phyloP scores from a whole-genome alignment of 2,329 filamentous ascomycete genomes.

The Proliferodiscus dingleyae region DNA sequence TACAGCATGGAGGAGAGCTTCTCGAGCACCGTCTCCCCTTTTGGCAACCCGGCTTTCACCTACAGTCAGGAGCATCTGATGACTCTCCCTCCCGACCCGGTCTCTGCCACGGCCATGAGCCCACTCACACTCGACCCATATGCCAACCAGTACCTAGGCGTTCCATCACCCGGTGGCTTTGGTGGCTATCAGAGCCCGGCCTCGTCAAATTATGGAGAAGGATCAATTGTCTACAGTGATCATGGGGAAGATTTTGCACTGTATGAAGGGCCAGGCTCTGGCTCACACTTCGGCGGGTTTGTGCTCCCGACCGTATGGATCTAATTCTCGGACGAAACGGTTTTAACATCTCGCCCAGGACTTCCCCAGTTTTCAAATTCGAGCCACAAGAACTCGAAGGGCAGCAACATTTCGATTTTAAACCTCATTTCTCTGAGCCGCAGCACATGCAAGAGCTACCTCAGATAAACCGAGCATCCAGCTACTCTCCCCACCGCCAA shows the following conservation, averaged over 20 bases:
- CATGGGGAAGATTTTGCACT: slow-evolving; percentile 45
- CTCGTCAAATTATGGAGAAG: slow-evolving; percentile 56
- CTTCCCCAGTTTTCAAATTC: slow-evolving; percentile 25
- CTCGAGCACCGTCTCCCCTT: slow-evolving; percentile 44
- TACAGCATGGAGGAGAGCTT: slow-evolving; percentile 46
- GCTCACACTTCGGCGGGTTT: slow-evolving; percentile 33
- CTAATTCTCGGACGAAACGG: slow-evolving; percentile 29
- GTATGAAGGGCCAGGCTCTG: slow-evolving; percentile 31
- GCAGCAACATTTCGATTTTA: slow-evolving; percentile 19
- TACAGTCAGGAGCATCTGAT: slow-evolving; percentile 61
- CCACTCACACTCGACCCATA: slow-evolving; percentile 51
- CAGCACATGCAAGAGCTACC: slow-evolving; percentile 17
- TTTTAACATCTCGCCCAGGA: slow-evolving; percentile 33
- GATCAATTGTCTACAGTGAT: slow-evolving; percentile 60
- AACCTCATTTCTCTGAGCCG: slow-evolving; percentile 19
- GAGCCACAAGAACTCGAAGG: slow-evolving; percentile 20
- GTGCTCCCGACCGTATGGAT: slow-evolving; percentile 34
- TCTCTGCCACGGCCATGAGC: slow-evolving; percentile 45
- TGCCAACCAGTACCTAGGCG: slow-evolving; percentile 54
- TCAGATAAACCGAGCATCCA: slow-evolving; percentile 21
- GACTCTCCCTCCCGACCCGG: slow-evolving; percentile 45
- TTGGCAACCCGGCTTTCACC: slow-evolving; percentile 54
- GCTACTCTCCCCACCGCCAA: slow-evolving; percentile 23
- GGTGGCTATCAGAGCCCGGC: slow-evolving; percentile 53
- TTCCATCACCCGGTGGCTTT: slow-evolving; percentile 56